phyloP scores from a whole-genome alignment of 129 eudicot genomes.

The Lactuca sativa region DNA sequence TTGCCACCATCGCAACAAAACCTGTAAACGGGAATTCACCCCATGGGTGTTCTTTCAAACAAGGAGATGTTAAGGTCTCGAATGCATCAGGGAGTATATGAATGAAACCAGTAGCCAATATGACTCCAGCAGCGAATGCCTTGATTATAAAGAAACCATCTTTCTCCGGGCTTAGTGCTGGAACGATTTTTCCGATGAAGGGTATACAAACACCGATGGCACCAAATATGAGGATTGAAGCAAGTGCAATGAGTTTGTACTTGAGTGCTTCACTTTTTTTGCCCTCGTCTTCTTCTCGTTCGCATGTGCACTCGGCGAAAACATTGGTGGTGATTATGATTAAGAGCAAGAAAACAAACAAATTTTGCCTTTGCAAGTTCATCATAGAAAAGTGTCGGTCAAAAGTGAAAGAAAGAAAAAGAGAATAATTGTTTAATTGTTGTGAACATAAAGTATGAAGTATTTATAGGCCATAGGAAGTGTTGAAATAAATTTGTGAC shows the following conservation, averaged over 20 bases:
- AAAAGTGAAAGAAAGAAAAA: background rate
- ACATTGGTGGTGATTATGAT: conserved; percentile 12
- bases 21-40: background rate
- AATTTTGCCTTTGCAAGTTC: background rate
- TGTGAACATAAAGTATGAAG: background rate
- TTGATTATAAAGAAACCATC: conserved; percentile 22
- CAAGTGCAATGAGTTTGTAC: conserved; percentile 43
- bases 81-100: conserved; percentile 51
- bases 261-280: conserved; percentile 37
- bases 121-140: conserved; percentile 47
- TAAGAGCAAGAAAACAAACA: conserved; percentile 13
- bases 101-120: conserved; percentile 7
- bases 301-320: conserved; percentile 39
- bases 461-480: background rate
- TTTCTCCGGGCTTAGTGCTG: conserved; percentile 27
- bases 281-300: conserved; percentile 15
- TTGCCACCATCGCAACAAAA: conserved; percentile 21
- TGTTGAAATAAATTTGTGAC: background rate
- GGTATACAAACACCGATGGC: background rate
- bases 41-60: conserved; percentile 34
- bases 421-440: too few species aligned
- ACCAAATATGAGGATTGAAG: conserved; percentile 28
- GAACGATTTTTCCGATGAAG: conserved; percentile 12
- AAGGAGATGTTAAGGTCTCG: conserved; percentile 29
- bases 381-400: background rate